A percentile compares a stretch with the other conserved stretches of the same genome.
phyloP scores from a whole-genome alignment of 1,284 basidiomycete species.

The Cystobasidium sp. region DNA sequence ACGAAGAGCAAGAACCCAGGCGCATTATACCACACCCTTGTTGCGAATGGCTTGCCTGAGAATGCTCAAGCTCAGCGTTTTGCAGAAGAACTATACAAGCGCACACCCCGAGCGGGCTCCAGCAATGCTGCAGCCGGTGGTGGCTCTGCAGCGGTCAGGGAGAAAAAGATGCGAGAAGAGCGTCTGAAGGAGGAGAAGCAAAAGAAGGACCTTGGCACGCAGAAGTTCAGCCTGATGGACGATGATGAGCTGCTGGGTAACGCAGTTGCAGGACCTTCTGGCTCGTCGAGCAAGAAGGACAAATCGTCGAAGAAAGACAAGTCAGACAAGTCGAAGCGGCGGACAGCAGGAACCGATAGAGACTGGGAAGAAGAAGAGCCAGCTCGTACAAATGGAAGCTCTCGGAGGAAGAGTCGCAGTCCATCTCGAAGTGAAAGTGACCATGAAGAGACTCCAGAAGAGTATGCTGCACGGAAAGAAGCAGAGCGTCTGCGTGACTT shows the following conservation, averaged over 20 bases:
- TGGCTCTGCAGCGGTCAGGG: constrained; percentile 58
- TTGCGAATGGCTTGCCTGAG: constrained; percentile 77
- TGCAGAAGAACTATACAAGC: constrained; percentile 73
- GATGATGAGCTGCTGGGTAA: constrained; percentile 66
- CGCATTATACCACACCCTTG: constrained; percentile 73
- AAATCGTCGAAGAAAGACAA: constrained; percentile 36
- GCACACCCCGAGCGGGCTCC: constrained; percentile 69
- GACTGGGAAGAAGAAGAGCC: constrained; percentile 86
- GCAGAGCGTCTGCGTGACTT: constrained; percentile 77
- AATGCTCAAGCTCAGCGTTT: constrained; percentile 78
- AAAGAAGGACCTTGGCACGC: constrained; percentile 62
- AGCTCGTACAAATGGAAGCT: constrained; percentile 55
- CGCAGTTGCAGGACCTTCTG: constrained; percentile 62
- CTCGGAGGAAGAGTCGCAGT: constrained; percentile 51
- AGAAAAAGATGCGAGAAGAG: constrained; percentile 66
- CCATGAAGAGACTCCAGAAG: constrained; percentile 35
- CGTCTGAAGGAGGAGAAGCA: constrained; percentile 68
- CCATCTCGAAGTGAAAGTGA: constrained; percentile 25
- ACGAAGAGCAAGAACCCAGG: constrained; percentile 79
- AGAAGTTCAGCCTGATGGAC: constrained; percentile 76
- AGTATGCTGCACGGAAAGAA: constrained; percentile 67
- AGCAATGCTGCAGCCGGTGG: constrained; percentile 63
- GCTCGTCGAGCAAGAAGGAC: constrained; percentile 59
- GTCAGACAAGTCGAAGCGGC: constrained; percentile 41
- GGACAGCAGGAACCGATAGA: constrained; percentile 62